phyloP scores from a whole-genome alignment of 805 yeast genomes.

The Spathaspora hagerdaliae region DNA sequence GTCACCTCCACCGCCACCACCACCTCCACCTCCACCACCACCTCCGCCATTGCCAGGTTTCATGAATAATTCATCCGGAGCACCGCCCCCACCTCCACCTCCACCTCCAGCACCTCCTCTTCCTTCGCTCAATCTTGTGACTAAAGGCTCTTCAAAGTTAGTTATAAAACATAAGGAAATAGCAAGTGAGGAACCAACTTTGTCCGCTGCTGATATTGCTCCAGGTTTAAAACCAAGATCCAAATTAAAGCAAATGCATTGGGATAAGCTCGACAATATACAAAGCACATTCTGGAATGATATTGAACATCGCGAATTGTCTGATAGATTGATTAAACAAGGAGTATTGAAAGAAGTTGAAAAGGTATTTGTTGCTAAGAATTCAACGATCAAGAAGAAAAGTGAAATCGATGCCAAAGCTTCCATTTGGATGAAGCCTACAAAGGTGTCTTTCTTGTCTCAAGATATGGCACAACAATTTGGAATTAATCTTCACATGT shows the following conservation, averaged over 20 bases:
- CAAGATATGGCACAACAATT: conserved; percentile 91
- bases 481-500: conserved; percentile 87
- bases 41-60: conserved; percentile 13
- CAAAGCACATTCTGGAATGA: conserved; percentile 84
- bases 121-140: conserved; percentile 2
- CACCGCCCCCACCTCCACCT: conserved; percentile 5
- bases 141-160: neutral
- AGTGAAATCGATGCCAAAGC: conserved; percentile 20
- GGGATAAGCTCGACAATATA: conserved; percentile 89
- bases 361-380: conserved; percentile 81
- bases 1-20: conserved; percentile 4
- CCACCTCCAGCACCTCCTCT: conserved; percentile 12
- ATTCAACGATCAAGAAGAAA: conserved; percentile 35
- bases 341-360: conserved; percentile 87
- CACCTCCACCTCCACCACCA: conserved; percentile 18
- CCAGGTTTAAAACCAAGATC: conserved; percentile 50
- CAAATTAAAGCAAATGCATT: conserved; percentile 89
- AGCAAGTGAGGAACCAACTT: neutral
- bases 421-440: conserved; percentile 13
- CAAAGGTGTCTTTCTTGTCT: conserved; percentile 67
- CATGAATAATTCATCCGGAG: neutral
- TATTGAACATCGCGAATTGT: conserved; percentile 52
- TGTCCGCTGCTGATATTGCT: neutral
- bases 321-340: conserved; percentile 61
- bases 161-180: neutral